Conservation (phyloP, 768 basidiomycete species). For the Hericium rajendrae region DNA sequence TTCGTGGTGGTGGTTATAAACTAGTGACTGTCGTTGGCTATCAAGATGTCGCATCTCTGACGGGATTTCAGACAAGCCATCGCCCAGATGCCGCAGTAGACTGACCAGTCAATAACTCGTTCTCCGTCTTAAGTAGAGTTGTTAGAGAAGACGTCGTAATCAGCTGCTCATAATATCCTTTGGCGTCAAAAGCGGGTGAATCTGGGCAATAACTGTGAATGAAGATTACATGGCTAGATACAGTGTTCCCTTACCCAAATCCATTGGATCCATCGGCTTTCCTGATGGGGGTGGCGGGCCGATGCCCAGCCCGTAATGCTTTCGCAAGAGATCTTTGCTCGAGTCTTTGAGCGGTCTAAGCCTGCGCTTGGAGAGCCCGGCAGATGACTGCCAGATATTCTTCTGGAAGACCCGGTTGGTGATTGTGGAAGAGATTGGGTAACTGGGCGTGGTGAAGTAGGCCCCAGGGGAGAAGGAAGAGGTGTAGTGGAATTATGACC, state of each 20-base stretch:
- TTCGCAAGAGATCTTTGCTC: slow-evolving; percentile 70
- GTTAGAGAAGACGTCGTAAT: slow-evolving; percentile 75
- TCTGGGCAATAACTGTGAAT: slow-evolving; percentile 34
- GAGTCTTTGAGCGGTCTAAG: slow-evolving; percentile 18
- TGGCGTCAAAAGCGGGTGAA: slow-evolving; percentile 74
- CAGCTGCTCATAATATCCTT: slow-evolving; percentile 76
- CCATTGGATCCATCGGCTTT: slow-evolving; percentile 66
- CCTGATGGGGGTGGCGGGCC: slow-evolving; percentile 56
- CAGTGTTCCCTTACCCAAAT: slow-evolving; percentile 40
- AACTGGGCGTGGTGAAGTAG: slow-evolving; percentile 3
- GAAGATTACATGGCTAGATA: background rate
- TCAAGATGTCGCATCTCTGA: slow-evolving; percentile 83
- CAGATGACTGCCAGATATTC: background rate
- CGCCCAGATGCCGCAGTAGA: background rate
- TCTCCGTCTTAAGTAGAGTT: slow-evolving; percentile 67
- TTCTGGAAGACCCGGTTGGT: background rate
- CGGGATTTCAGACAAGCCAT: background rate
- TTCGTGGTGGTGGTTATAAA: slow-evolving; percentile 94
- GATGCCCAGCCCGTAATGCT: slow-evolving; percentile 81
- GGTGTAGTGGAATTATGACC: slow-evolving; percentile 7
- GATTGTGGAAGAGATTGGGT: background rate
- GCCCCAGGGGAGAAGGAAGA: slow-evolving; percentile 8
- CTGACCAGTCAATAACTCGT: slow-evolving; percentile 66
- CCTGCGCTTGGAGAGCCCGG: slow-evolving; percentile 5
- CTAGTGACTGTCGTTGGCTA: slow-evolving; percentile 80